These are phyloP conservation scores for Aureobasidium sp. DNA, from an alignment of 2,329 filamentous ascomycete genomes.

Conservation along the genomic window DNA sequence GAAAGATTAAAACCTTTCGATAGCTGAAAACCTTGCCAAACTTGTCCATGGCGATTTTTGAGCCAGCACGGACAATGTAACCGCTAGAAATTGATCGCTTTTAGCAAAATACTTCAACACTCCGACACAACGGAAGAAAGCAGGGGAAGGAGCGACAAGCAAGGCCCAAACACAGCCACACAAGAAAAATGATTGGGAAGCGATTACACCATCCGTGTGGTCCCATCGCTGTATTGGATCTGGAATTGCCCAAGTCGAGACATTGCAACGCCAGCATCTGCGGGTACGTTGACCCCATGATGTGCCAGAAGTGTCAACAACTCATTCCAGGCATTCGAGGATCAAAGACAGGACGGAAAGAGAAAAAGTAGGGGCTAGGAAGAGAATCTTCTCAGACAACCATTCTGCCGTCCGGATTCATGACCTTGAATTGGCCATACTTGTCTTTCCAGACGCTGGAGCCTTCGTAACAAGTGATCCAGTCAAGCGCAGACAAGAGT, in stretches of 20 bases:
- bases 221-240: background rate
- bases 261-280: background rate
- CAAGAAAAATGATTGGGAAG: background rate
- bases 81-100: background rate
- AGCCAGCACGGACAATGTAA: background rate
- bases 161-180: background rate
- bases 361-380: background rate
- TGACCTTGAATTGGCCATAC: background rate
- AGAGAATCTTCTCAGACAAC: background rate
- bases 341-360: background rate
- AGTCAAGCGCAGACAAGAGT: background rate
- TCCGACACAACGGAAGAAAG: background rate
- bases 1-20: background rate
- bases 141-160: background rate
- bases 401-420: background rate
- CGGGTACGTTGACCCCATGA: background rate
- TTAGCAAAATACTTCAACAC: background rate
- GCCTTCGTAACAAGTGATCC: background rate
- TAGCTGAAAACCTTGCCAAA: background rate
- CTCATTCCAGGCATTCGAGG: background rate
- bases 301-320: background rate
- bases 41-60: background rate
- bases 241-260: background rate
- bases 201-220: background rate
- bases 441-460: background rate